These are phyloP conservation scores for Tylopilus intermedius DNA, from an alignment of 768 basidiomycete species.

Conservation along the genomic window DNA sequence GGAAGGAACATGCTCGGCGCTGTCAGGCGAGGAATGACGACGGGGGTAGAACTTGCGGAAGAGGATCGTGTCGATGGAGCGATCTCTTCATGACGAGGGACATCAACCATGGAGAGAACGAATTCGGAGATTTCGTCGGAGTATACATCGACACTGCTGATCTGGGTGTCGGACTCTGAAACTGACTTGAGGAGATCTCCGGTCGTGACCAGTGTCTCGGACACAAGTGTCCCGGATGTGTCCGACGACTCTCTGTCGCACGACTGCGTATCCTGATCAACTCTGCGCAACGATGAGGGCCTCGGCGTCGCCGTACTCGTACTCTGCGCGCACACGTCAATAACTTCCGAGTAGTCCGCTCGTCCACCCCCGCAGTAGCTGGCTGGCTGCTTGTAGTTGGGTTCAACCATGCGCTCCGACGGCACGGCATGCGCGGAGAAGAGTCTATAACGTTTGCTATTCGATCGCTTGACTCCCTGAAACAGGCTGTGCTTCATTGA, in stretches of 20 bases:
- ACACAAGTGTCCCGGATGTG: slow-evolving; percentile 17
- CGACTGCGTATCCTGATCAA: slow-evolving; percentile 6
- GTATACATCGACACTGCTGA: neutral
- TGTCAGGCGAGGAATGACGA: slow-evolving; percentile 66
- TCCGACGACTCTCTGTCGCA: slow-evolving; percentile 15
- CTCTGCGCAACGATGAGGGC: neutral
- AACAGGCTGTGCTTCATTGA: slow-evolving; percentile 6
- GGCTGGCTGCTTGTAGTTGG: neutral
- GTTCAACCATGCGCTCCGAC: neutral
- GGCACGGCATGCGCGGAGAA: slow-evolving; percentile 15
- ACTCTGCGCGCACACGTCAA: slow-evolving; percentile 19
- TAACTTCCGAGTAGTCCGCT: slow-evolving; percentile 13
- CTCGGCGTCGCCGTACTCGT: neutral
- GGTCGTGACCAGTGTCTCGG: slow-evolving; percentile 18
- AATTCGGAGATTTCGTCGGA: slow-evolving; percentile 11
- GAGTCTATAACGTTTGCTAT: slow-evolving; percentile 13
- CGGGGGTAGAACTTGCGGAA: slow-evolving; percentile 16
- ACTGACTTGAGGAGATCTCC: neutral
- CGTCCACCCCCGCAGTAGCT: neutral
- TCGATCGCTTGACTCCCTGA: slow-evolving; percentile 5
- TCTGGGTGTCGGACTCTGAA: slow-evolving; percentile 12
- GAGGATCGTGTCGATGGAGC: slow-evolving; percentile 22
- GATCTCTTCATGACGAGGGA: slow-evolving; percentile 31
- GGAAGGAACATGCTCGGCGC: slow-evolving; percentile 79
- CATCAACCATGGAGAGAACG: slow-evolving; percentile 6